Evolutionary conservation across 305 asterid species (phyloP).

Genomic region (Solanum hybrid): DNA sequence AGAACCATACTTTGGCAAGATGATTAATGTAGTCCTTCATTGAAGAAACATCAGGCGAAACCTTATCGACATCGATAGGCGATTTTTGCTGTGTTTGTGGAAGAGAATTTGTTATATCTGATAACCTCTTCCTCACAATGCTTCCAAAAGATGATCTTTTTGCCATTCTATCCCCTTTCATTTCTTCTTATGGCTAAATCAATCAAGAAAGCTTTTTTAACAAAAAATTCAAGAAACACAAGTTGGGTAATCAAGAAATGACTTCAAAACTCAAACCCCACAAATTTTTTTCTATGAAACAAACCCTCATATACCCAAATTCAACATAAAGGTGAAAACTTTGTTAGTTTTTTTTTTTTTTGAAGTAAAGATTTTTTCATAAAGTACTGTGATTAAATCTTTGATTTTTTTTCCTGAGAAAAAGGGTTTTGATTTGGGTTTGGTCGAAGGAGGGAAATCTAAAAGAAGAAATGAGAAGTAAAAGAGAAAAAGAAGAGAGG

Average conservation of each 20-base stretch:
- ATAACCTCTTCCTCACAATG: conserved; percentile 53
- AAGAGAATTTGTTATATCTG: conserved; percentile 64
- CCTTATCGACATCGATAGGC: conserved; percentile 25
- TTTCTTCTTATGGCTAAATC: not conserved
- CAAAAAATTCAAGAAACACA: conserved; percentile 11
- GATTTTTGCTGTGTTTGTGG: conserved; percentile 45
- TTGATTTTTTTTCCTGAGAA: not conserved
- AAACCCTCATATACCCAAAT: not conserved
- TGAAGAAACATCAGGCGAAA: conserved; percentile 27
- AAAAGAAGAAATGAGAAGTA: not conserved
- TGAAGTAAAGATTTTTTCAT: not conserved
- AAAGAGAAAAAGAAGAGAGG: not conserved
- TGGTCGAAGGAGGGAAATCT: conserved; percentile 9
- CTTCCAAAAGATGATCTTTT: conserved; percentile 68
- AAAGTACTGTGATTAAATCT: not conserved
- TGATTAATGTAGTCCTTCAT: conserved; percentile 35
- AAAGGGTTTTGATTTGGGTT: not conserved
- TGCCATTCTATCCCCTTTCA: conserved; percentile 61
- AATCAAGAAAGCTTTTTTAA: not conserved
- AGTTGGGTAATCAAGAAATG: not conserved
- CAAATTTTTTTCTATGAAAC: not conserved
- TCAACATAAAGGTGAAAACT: not conserved
- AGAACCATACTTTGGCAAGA: conserved; percentile 47
- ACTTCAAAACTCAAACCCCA: not conserved
- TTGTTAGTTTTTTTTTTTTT: not conserved